These are phyloP conservation scores for Ambrosiella xylebori DNA, from an alignment of 2,329 filamentous ascomycete genomes.

Conservation along the genomic window DNA sequence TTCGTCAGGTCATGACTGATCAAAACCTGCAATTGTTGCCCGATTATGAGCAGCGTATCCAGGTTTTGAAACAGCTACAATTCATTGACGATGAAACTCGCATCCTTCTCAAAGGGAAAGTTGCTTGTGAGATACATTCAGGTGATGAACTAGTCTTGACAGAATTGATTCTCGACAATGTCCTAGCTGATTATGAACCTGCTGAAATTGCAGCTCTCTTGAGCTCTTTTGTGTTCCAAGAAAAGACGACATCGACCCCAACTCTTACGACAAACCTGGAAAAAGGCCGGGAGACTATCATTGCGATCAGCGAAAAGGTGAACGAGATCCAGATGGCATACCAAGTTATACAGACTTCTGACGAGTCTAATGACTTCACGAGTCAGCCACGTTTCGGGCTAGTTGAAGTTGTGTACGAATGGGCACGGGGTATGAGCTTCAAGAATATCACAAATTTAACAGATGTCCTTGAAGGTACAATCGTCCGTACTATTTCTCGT, in stretches of 20 bases:
- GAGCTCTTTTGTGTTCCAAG: slow-evolving; percentile 92
- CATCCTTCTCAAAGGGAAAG: slow-evolving; percentile 93
- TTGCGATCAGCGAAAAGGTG: slow-evolving; percentile 81
- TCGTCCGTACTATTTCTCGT: slow-evolving; percentile 83
- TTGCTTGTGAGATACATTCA: slow-evolving; percentile 95
- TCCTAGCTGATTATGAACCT: slow-evolving; percentile 84
- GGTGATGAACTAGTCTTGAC: slow-evolving; percentile 92
- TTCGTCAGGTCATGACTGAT: slow-evolving; percentile 81
- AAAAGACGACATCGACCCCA: slow-evolving; percentile 74
- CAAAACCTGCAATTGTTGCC: slow-evolving; percentile 91
- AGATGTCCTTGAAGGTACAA: slow-evolving; percentile 91
- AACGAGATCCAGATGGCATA: slow-evolving; percentile 77
- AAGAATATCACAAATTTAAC: slow-evolving; percentile 93
- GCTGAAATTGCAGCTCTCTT: slow-evolving; percentile 91
- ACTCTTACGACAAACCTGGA: slow-evolving; percentile 69
- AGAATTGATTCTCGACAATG: slow-evolving; percentile 90
- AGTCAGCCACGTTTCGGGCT: slow-evolving; percentile 77
- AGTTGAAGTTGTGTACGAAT: slow-evolving; percentile 96
- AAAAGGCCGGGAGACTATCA: slow-evolving; percentile 66
- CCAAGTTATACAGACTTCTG: slow-evolving; percentile 78
- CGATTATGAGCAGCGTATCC: slow-evolving; percentile 89
- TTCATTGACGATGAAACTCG: slow-evolving; percentile 79
- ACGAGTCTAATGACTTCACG: slow-evolving; percentile 86
- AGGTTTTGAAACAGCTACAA: slow-evolving; percentile 75
- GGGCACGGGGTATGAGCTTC: slow-evolving; percentile 95